These are phyloP conservation scores for Suillus subluteus DNA, from an alignment of 768 basidiomycete genomes.

Conservation along the genomic window DNA sequence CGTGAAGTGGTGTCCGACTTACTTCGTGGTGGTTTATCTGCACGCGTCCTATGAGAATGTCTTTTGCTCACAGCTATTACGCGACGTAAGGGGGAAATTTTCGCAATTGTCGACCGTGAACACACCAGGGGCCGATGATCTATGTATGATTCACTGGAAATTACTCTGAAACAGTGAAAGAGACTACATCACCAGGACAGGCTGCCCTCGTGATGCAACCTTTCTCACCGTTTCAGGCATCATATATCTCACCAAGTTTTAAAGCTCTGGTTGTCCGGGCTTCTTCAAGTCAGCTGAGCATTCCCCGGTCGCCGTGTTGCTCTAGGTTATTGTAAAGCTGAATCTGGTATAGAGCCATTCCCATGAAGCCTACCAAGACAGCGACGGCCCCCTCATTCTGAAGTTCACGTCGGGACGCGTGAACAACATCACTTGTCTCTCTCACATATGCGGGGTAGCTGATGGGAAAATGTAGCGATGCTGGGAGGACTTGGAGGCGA, in stretches of 20 bases:
- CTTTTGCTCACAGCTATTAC: background rate
- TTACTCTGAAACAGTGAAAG: too few species aligned
- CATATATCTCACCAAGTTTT: background rate
- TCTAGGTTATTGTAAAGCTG: background rate
- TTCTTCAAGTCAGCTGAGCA: background rate
- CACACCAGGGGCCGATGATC: background rate
- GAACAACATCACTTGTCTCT: background rate
- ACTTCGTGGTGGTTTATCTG: background rate
- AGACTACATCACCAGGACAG: too few species aligned
- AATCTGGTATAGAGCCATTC: background rate
- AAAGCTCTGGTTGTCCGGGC: background rate
- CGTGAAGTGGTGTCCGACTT: background rate
- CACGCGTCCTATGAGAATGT: background rate
- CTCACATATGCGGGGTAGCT: slow-evolving; percentile 4
- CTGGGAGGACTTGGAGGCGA: background rate
- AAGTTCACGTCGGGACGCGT: background rate
- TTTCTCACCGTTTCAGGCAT: background rate
- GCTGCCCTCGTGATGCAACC: background rate
- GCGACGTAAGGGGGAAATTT: background rate
- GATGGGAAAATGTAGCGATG: background rate
- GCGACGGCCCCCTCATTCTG: slow-evolving; percentile 1
- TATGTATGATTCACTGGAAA: background rate
- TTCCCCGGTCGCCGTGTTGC: background rate
- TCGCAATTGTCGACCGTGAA: background rate
- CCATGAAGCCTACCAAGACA: background rate